Percentiles rank a stretch among this genome's conserved stretches.
phyloP scores from a whole-genome alignment of 2,329 filamentous ascomycete species.

The Graphilbum fragrans region DNA sequence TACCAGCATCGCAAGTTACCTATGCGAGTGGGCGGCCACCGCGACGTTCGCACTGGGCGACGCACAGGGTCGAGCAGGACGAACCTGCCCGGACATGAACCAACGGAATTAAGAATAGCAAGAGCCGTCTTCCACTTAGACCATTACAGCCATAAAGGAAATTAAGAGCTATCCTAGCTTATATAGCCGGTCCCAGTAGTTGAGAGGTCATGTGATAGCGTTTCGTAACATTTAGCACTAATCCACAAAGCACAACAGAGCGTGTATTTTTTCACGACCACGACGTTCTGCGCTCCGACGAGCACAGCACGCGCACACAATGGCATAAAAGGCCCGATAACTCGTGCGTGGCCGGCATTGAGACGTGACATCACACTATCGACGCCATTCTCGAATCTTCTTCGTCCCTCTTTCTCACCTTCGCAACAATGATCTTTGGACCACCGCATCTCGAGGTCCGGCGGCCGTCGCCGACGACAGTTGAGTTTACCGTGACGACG shows the following conservation, averaged over 20 bases:
- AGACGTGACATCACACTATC: no score
- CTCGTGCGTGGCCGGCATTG: no score
- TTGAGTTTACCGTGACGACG: slow-evolving; percentile 84
- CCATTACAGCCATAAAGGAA: slow-evolving; percentile 11
- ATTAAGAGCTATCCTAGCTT: not conserved
- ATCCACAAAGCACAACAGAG: no score
- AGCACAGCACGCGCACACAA: no score
- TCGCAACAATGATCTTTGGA: slow-evolving; percentile 45
- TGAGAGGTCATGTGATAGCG: no score
- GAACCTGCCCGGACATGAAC: slow-evolving; percentile 44
- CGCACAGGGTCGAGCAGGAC: slow-evolving; percentile 22
- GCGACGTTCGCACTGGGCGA: slow-evolving; percentile 58
- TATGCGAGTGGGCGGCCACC: slow-evolving; percentile 53
- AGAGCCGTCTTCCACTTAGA: slow-evolving; percentile 18
- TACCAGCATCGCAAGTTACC: slow-evolving; percentile 55
- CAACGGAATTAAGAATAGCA: slow-evolving; percentile 32
- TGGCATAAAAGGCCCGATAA: no score
- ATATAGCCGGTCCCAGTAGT: no score
- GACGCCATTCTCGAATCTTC: no score
- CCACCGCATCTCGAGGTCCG: slow-evolving; percentile 47
- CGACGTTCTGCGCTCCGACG: no score
- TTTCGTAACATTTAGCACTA: no score
- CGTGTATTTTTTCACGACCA: no score
- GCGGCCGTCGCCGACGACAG: slow-evolving; percentile 75
- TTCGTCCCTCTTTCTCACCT: not conserved